Evolutionary conservation across 495 filamentous ascomycete species (phyloP), one percentile per base, ranked within the genome.

Genomic region (Hypoxylon lienhwacheense): DNA sequence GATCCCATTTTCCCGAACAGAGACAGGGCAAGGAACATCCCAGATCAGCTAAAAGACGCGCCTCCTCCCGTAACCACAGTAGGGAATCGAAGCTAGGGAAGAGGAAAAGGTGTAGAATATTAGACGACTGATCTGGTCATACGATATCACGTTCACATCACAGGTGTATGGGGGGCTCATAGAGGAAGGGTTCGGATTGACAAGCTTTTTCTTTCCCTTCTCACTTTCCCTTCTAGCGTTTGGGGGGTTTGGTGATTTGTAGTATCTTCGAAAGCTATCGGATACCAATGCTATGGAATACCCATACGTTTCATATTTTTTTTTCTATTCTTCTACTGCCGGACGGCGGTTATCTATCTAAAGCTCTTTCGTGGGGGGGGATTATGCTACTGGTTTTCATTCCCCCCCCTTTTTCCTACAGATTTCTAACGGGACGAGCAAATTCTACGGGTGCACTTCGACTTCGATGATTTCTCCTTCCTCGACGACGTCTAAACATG

Each of bases 1-100:
- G 65, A 67, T 45, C 65, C 65, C 25, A 67, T 67, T 28, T 67
- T 67, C 16, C 61, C 61, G 29, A 42, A 65, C 42, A 61, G 65
- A 63, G 62, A 67, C 12, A 67, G 65, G 46, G 52, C 61, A 34
- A 51, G 61, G 34, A 61, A 50, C 34, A 66, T 63, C 25, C 48
- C 59, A 28, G 62, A 65, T 43, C 58, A 56, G 43, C 24, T 55
- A 36, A 61, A 61, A 31, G 58, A 61, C 28, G 49, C 33, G 25
- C 63, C 60, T 52, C 48, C 65, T 19, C 63, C 65, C 11, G 65
- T 58, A 47, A 65, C 65, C 20, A 64, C 65, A 24, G 65, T 62
- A 49, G 55, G 53, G 26, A 59, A 58, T 67, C 61, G 55, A 37
- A 65, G 44, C 53, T 67, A 55, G 37, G 53, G 26, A 51, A 41